Percentiles rank a stretch among this genome's conserved stretches.
These are phyloP conservation scores for Hypericum perforatum DNA, from an alignment of 345 rosid species.

Conservation along the genomic window DNA sequence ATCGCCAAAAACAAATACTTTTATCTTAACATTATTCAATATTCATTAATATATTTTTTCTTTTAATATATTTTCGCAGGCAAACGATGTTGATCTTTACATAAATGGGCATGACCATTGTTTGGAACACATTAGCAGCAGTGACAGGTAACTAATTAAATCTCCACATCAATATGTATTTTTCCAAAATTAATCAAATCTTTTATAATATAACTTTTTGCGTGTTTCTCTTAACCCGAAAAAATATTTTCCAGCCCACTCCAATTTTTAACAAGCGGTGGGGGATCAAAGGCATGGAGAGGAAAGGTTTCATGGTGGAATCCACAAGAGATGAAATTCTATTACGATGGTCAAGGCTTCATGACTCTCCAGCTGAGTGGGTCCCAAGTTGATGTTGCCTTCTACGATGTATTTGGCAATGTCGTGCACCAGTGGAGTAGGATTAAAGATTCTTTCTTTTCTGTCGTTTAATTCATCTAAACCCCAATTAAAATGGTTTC, in stretches of 20 bases:
- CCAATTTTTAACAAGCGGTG: conserved; percentile 63
- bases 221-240: too few relatives aligned
- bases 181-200: not conserved
- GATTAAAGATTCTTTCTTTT: conserved; percentile 17
- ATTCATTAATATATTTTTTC: not conserved
- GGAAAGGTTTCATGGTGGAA: conserved; percentile 34
- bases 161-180: not conserved
- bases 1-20: too few relatives aligned
- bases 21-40: not conserved
- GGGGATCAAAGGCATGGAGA: conserved; percentile 82
- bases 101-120: conserved; percentile 86
- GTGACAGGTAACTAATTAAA: conserved; percentile 25
- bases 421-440: conserved; percentile 39
- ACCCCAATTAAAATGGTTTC: too few relatives aligned
- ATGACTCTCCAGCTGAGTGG: conserved; percentile 39
- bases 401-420: conserved; percentile 45
- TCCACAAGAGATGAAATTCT: conserved; percentile 50
- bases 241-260: conserved; percentile 29
- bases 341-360: conserved; percentile 75
- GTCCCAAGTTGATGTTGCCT: conserved; percentile 17
- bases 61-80: conserved; percentile 21
- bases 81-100: conserved; percentile 51
- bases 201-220: too few relatives aligned
- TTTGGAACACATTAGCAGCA: conserved; percentile 63
- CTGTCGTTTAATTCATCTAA: not conserved